Evolutionary conservation across 2,329 filamentous ascomycete species (phyloP).

Genomic region (Neurospora sp.): DNA sequence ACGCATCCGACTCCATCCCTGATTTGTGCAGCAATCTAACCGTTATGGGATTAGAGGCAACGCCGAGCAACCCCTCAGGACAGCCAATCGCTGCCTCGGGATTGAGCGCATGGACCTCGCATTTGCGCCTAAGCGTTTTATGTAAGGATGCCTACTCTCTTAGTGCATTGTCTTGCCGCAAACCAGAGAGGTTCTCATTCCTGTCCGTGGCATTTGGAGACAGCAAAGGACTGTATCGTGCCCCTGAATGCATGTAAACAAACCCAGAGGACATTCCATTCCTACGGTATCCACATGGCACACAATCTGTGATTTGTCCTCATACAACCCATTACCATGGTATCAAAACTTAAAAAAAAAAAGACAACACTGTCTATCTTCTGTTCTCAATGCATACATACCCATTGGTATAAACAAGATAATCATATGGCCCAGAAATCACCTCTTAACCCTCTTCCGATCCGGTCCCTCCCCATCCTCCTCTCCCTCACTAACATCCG

Average conservation of each 20-base stretch:
- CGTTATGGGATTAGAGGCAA: neutral
- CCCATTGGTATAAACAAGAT: neutral
- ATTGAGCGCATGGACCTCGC: neutral
- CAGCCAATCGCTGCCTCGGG: neutral
- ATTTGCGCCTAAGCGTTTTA: neutral
- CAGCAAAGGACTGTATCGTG: neutral
- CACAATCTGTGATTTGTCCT: too few relatives aligned
- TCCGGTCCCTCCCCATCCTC: constrained; percentile 54
- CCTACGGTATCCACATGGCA: neutral
- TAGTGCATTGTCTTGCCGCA: neutral
- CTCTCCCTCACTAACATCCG: constrained; percentile 80
- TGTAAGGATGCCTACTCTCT: neutral
- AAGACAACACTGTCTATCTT: neutral
- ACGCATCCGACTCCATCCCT: neutral
- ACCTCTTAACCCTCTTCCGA: constrained; percentile 51
- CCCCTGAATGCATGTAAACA: neutral
- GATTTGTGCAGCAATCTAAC: neutral
- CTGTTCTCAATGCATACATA: neutral
- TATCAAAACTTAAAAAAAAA: neutral
- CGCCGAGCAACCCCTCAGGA: neutral
- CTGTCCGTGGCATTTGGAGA: neutral
- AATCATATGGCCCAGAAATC: constrained; percentile 14
- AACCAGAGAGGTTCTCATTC: neutral
- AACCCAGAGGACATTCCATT: neutral
- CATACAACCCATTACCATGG: neutral